phyloP scores from a whole-genome alignment of 805 yeast species.

The Ogataea salicorniae region DNA sequence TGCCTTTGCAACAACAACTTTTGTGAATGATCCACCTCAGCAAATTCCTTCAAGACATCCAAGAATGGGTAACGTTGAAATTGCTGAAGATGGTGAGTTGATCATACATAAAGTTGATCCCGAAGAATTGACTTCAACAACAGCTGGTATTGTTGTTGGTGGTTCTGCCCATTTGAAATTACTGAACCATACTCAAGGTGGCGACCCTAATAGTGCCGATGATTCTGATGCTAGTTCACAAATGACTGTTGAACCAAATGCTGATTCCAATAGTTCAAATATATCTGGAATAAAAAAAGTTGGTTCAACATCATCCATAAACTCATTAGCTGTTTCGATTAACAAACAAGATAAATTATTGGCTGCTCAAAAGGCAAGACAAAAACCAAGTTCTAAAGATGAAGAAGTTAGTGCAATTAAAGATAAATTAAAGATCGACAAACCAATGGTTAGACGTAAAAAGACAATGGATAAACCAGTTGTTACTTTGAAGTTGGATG shows the following conservation, averaged over 20 bases:
- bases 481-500: slow-evolving; percentile 48
- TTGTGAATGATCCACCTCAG: slow-evolving; percentile 83
- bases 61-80: slow-evolving; percentile 64
- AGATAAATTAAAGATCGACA: slow-evolving; percentile 52
- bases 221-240: slow-evolving; percentile 4
- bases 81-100: slow-evolving; percentile 30
- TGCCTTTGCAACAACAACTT: slow-evolving; percentile 69
- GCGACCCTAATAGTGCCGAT: slow-evolving; percentile 7
- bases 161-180: slow-evolving; percentile 64
- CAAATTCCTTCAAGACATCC: slow-evolving; percentile 89
- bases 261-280: neutral
- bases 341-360: slow-evolving; percentile 24
- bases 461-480: slow-evolving; percentile 33
- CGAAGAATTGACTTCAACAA: slow-evolving; percentile 32
- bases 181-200: slow-evolving; percentile 16
- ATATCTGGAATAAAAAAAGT: slow-evolving; percentile 15
- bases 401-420: slow-evolving; percentile 18
- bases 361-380: slow-evolving; percentile 29
- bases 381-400: slow-evolving; percentile 6
- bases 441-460: slow-evolving; percentile 49
- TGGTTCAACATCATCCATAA: slow-evolving; percentile 11
- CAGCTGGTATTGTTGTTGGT: slow-evolving; percentile 74
- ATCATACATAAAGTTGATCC: slow-evolving; percentile 31
- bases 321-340: slow-evolving; percentile 24
- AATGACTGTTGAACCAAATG: slow-evolving; percentile 1